phyloP scores from a whole-genome alignment of 78 protist genomes.

The Blattamonas nauphoetae region DNA sequence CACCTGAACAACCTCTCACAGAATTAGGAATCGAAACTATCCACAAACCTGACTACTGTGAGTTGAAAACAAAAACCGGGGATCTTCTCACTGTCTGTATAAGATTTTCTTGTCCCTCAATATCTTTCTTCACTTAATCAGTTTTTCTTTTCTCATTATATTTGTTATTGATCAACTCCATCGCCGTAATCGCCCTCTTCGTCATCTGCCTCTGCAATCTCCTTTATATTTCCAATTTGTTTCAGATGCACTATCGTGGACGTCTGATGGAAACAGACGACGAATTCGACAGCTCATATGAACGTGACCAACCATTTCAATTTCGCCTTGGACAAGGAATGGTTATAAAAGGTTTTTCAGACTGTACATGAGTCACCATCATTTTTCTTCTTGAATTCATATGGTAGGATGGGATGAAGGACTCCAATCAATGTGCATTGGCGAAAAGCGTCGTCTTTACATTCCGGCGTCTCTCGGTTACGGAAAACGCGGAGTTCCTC shows the following conservation, averaged over 20 bases:
- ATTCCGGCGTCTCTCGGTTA: conserved; percentile 54
- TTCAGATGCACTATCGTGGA: neutral
- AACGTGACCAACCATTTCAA: neutral
- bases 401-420: conserved; percentile 27
- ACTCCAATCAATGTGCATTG: conserved; percentile 48
- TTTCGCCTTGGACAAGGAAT: neutral
- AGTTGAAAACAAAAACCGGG: too few species aligned
- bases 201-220: too few species aligned
- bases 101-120: too few species aligned
- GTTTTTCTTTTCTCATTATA: too few species aligned
- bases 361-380: neutral
- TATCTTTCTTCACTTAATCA: too few species aligned
- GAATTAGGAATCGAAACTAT: too few species aligned
- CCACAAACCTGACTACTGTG: too few species aligned
- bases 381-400: neutral
- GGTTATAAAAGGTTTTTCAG: neutral
- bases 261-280: neutral
- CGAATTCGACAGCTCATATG: neutral
- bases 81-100: too few species aligned
- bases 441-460: conserved; percentile 50
- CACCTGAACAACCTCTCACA: too few species aligned
- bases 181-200: too few species aligned
- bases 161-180: too few species aligned
- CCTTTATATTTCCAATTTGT: too few species aligned
- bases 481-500: conserved; percentile 47